Conservation (phyloP, 2,329 filamentous ascomycete genomes). For the Aspergillus fischeri region DNA sequence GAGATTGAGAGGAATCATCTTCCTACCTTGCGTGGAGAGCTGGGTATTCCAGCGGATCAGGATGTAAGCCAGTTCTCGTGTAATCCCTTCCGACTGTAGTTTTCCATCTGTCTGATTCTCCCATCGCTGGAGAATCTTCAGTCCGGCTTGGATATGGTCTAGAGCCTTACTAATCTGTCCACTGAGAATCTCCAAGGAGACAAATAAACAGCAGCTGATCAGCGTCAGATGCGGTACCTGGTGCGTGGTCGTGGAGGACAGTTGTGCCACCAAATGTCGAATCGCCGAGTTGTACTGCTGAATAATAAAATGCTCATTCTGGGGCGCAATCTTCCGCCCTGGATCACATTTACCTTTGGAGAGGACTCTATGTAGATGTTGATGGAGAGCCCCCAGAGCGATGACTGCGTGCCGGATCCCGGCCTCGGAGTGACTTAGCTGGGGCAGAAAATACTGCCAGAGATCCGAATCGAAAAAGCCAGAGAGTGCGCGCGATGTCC, state of each 20-base stretch:
- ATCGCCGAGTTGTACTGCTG: constrained; percentile 50
- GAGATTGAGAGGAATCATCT: neutral
- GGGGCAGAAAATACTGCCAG: constrained; percentile 39
- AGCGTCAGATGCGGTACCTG: constrained; percentile 11
- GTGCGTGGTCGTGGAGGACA: constrained; percentile 15
- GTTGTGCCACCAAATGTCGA: constrained; percentile 27
- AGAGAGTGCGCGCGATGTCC: constrained; percentile 41
- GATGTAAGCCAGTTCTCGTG: neutral
- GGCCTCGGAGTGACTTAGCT: constrained; percentile 43
- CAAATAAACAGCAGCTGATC: constrained; percentile 19
- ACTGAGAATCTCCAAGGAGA: constrained; percentile 20
- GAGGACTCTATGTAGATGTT: constrained; percentile 16
- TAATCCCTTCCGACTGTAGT: neutral
- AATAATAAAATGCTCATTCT: constrained; percentile 32
- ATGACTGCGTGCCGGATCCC: constrained; percentile 49
- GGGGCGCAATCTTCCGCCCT: neutral
- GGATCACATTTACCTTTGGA: neutral
- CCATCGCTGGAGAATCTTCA: constrained; percentile 15
- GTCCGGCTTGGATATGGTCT: constrained; percentile 18
- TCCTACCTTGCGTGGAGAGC: neutral
- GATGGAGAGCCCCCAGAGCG: constrained; percentile 48
- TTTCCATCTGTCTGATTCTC: neutral
- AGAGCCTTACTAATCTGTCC: constrained; percentile 14
- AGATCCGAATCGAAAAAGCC: constrained; percentile 33
- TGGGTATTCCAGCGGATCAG: constrained; percentile 6